Evolutionary conservation across 2,329 filamentous ascomycete species (phyloP), one percentile per base, ranked within the genome.

Genomic region (Knufia fluminis): DNA sequence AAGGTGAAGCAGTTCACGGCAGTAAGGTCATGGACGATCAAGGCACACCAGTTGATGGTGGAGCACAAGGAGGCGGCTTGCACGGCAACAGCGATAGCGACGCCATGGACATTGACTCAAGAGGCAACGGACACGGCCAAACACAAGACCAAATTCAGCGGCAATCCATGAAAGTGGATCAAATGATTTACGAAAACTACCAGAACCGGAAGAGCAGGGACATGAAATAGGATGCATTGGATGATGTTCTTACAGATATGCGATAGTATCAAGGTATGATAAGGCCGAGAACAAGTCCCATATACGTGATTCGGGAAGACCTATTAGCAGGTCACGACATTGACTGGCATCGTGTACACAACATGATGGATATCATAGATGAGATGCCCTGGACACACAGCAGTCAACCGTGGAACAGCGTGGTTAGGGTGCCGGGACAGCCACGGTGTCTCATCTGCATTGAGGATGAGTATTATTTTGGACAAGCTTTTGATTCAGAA

Each of bases 131-230:
- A 1, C 71, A 75, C 23, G 79, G 79, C 1, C 79, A 82, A 65
- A 81, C 77, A 3, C 76, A 79, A 56, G 73, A 76, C 58, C 78
- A 80, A 70, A 82, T 82, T 49, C 65, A 68, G 36, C 74, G 76
- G 56, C 79, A 82, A 64, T 74, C 80, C 62, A 68, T 76, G 36
- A 71, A 71, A 59, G 78, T 82, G 36, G 17, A 48, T 10, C 24
- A 39, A 6, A 16, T 39, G 33, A 48, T 48, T 19, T 3, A 40
- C 8, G 45, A 39, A 17, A 39, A 16, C 12, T 48, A 48, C 35
- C 17, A 31, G 24, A 32, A 48, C 35, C 17, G 12, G 24, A 32
- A 22, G 24, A 32, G 12, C 10, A 23, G 42, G 3, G 24, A 2
- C 16, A 32, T 45, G 24, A 45, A 20, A 45, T 45, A 45, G 42